Evolutionary conservation across 148 eudicot species (phyloP), one percentile per base, ranked within the genome.

Genomic region (Dianthus caryophyllus): DNA sequence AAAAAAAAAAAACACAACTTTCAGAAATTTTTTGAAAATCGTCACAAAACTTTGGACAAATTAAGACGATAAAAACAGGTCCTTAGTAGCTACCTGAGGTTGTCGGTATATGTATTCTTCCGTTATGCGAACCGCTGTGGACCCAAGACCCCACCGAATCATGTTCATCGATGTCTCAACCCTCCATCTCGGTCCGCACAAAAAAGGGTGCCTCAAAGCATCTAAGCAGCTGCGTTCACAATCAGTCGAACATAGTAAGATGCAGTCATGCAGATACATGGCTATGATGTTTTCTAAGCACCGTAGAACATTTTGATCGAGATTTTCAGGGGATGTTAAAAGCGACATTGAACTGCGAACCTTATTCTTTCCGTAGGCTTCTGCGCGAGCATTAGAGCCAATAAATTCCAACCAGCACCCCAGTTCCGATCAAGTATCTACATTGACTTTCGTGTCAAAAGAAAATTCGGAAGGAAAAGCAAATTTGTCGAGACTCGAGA

Each of bases 371-470:
- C 77, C 49, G 84, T 82, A 59, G 93, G 83, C 76, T 90, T 95
- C 71, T 87, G 76, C 7, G 99, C 97, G 67, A 95, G 93, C 70
- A 95, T 76, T 41, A 82, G 76, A 5, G 97, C 78, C 61, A 94
- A 83, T 50, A 95, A 84, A 70, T 95, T 82, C 99, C 99, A 95
- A 55, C 99, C 99, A 22, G 94, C 94, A 71, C 99, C 99, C 96
- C 96, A 95, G 76, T 87, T 90, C 64, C 99, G 83, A 77, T 95
- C 99, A 61, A 95, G 93, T 49, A 95, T 95, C 99, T 95, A 80
- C 49, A 73, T 51, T 41, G 20, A 66, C 53, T 17, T 70, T 71
- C 38, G 62, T 5, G 25, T 22, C 73, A 51, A 63, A 73, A 56
- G 17, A 5, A 18, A 14, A 38, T 59, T 22, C 60, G 17, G 27